A percentile compares a stretch with the other conserved stretches of the same genome.
Evolutionary conservation across 1,284 basidiomycete species (phyloP).

Genomic region (Caloboletus firmus): DNA sequence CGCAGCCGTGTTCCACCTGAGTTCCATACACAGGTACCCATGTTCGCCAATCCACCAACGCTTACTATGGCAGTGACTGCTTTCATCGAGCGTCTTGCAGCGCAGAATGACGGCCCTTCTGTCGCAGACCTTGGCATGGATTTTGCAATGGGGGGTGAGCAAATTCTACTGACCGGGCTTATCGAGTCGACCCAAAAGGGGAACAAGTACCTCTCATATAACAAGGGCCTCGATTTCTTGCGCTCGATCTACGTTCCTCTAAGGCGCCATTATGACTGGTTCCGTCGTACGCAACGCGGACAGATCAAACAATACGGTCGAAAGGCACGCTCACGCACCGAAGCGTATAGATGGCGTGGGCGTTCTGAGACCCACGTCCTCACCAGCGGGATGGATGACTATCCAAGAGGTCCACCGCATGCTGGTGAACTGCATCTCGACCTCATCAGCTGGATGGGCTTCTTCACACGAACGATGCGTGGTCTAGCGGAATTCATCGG

Average conservation of each 20-base stretch:
- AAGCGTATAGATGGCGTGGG: conserved; percentile 95
- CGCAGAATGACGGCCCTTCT: conserved; percentile 45
- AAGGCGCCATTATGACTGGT: conserved; percentile 93
- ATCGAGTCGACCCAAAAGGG: conserved; percentile 30
- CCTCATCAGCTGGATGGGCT: conserved; percentile 93
- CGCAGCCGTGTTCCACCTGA: conserved; percentile 87
- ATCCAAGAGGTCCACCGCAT: conserved; percentile 85
- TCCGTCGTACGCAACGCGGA: conserved; percentile 88
- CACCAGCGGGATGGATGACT: conserved; percentile 95
- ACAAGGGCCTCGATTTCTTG: conserved; percentile 68
- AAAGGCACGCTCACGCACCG: conserved; percentile 77
- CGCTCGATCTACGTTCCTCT: conserved; percentile 80
- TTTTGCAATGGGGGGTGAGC: conserved; percentile 46
- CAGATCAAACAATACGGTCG: conserved; percentile 90
- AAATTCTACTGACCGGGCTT: conserved; percentile 45
- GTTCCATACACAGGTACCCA: conserved; percentile 91
- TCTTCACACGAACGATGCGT: conserved; percentile 87
- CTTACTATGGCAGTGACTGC: conserved; percentile 88
- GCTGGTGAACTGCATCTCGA: conserved; percentile 91
- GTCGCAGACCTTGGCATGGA: conserved; percentile 66
- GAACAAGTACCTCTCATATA: conserved; percentile 56
- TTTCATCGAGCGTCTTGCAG: conserved; percentile 76
- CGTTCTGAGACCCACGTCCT: conserved; percentile 83
- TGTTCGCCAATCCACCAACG: conserved; percentile 92
- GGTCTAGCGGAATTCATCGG: conserved; percentile 83